Conservation (phyloP, 306 rosid species). For the Canavalia ensiformis region DNA sequence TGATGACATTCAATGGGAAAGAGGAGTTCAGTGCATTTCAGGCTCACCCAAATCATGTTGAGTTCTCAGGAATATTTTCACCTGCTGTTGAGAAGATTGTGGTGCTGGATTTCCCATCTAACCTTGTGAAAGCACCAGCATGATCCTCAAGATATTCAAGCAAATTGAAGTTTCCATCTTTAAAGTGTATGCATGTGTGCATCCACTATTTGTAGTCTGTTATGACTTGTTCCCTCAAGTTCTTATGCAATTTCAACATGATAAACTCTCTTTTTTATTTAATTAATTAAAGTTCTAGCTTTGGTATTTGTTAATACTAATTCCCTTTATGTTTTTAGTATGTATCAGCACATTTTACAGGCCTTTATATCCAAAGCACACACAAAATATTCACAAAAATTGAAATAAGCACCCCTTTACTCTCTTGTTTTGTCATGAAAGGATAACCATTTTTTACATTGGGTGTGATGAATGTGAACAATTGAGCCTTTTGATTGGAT, state of each 20-base stretch:
- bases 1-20: constrained; percentile 81
- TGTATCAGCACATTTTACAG: not conserved
- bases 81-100: constrained; percentile 85
- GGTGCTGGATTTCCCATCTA: constrained; percentile 82
- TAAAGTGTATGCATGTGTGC: constrained; percentile 40
- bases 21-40: constrained; percentile 70
- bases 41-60: constrained; percentile 73
- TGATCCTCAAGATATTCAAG: constrained; percentile 39
- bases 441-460: not conserved
- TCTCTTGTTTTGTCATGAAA: not conserved
- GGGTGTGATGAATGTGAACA: not conserved
- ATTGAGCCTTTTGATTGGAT: not conserved
- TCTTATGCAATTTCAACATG: constrained; percentile 41
- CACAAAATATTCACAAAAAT: not conserved
- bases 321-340: not conserved
- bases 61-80: constrained; percentile 77
- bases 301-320: constrained; percentile 32
- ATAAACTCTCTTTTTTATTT: constrained; percentile 12
- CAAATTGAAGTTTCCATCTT: constrained; percentile 24
- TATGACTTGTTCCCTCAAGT: constrained; percentile 25
- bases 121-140: constrained; percentile 64
- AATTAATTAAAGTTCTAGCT: constrained; percentile 39
- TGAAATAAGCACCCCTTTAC: not conserved
- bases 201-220: constrained; percentile 26
- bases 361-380: not conserved